Evolutionary conservation across 176 grass and related monocot genomes (phyloP), one percentile per base, ranked within the genome.

Genomic region (Lolium perenne): DNA sequence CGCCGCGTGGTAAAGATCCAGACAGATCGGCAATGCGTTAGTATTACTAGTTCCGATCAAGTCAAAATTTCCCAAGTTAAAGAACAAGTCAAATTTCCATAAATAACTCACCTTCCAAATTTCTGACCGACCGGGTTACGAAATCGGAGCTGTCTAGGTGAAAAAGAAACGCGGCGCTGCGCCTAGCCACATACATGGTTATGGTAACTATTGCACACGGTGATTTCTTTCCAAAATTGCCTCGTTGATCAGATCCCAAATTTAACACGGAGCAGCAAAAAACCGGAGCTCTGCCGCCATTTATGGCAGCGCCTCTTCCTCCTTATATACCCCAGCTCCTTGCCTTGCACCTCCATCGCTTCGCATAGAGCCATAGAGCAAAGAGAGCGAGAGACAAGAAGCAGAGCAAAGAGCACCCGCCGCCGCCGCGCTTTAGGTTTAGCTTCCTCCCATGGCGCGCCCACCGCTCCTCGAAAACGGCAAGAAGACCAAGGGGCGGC

Each of bases 401-500:
- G 26, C 29, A 66, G 63, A 35, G 6, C 63, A 66, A 35, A 65
- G 11, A 23, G n/a, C 23, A 13, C 2, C 62, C 11, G 25, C 23
- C 62, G 68, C 69, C 40, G 68, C 38, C 38, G 47, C 22, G 43
- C 11, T 7, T 5, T 43, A 43, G 43, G 12, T 49, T 49, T 65
- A 26, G 10, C 25, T 15, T 26, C 25, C 22, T 1, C 4, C 1
- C 59, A 68, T 54, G 73, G 49, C 23, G 46, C 46, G 1, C 1
- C 71, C 22, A 3, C 46, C 73, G 73, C 48, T 29, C 16, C 26
- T 1, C 8, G 32, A 35, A 3, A 66, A 66, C 23, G 73, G 73
- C 48, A 76, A 76, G 73, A 76, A 76, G 73, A 76, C 48, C 3
- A 53, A 10, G 15, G 73, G 73, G 73, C 47, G 73, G 48, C 48